Evolutionary conservation across 2,329 filamentous ascomycete species (phyloP), one percentile per base, ranked within the genome.

Genomic region (Anthostomella pinea): DNA sequence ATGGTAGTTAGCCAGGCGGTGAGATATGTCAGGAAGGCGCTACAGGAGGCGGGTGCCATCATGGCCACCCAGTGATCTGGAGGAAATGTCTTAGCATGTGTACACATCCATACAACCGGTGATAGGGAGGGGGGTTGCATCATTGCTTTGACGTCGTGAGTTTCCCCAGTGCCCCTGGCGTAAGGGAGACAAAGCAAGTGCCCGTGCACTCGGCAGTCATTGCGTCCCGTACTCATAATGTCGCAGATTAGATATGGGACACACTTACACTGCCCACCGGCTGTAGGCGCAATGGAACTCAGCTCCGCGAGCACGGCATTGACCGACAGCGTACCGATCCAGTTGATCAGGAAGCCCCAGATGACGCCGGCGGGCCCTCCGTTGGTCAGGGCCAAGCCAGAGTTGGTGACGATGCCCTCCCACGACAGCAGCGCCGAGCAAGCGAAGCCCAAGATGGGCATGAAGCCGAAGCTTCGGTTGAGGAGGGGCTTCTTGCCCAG

Each of bases 311-410:
- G 32, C 5, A 35, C 33, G 8, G 41, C 30, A 33, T 69, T 69
- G 17, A 70, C 61, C 20, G 65, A 63, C 17, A 68, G 49, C 44
- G 63, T 66, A 4, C 70, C 70, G 25, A 67, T 48, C 65, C 70
- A 72, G 8, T 65, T 65, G 22, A 72, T 52, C 3, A 75, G 43
- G 35, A 68, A 75, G 5, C 70, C 64, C 63, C 73, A 79, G 25
- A 78, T 67, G n/a, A 75, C 59, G 19, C 73, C 73, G 3, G 66
- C 72, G 1, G 69, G 67, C 8, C 73, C 74, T 8, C 74, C 73
- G 46, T 75, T 74, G 13, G 57, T 43, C 15, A 69, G 57, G 6
- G 61, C 60, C 30, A 64, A 63, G 3, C 57, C 49, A 6, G 59
- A 56, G 0, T 63, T 63, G 39, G 67, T 57, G 22, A 73, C 51